phyloP scores from a whole-genome alignment of 2,329 filamentous ascomycete genomes.

The Metarhizium humberi region DNA sequence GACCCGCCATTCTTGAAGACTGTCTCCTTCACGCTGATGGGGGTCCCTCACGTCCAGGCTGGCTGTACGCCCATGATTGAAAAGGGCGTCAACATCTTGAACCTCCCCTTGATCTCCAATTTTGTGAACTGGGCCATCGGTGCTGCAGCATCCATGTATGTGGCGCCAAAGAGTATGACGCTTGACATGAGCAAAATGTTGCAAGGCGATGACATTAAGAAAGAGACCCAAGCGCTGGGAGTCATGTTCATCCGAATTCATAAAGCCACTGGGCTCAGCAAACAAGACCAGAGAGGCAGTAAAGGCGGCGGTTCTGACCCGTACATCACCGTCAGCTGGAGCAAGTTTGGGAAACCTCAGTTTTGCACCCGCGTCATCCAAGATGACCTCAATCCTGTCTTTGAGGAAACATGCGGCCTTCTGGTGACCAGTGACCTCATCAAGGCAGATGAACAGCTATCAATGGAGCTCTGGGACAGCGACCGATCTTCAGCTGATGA shows the following conservation, averaged over 20 bases:
- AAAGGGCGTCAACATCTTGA: constrained; percentile 81
- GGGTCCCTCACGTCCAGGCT: constrained; percentile 78
- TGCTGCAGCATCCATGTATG: constrained; percentile 80
- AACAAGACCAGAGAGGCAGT: constrained; percentile 77
- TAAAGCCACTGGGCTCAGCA: constrained; percentile 77
- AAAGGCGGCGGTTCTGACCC: constrained; percentile 85
- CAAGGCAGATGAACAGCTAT: constrained; percentile 87
- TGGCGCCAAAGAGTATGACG: constrained; percentile 89
- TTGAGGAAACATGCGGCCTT: constrained; percentile 79
- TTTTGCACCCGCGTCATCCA: constrained; percentile 96
- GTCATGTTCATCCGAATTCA: constrained; percentile 91
- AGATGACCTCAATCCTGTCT: constrained; percentile 86
- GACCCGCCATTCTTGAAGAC: constrained; percentile 89
- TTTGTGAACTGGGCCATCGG: constrained; percentile 95
- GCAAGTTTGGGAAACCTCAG: constrained; percentile 95
- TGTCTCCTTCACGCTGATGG: constrained; percentile 89
- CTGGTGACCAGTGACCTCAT: constrained; percentile 83
- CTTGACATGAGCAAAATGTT: constrained; percentile 86
- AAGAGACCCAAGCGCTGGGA: constrained; percentile 77
- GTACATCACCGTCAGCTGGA: constrained; percentile 91
- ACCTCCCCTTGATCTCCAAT: constrained; percentile 85
- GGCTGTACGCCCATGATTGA: constrained; percentile 91
- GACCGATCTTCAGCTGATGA: constrained; percentile 89
- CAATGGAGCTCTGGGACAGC: constrained; percentile 93
- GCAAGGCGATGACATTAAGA: constrained; percentile 83